Base-by-base conservation (phyloP, 805 yeast genomes). In the Candida tallmaniae region DNA sequence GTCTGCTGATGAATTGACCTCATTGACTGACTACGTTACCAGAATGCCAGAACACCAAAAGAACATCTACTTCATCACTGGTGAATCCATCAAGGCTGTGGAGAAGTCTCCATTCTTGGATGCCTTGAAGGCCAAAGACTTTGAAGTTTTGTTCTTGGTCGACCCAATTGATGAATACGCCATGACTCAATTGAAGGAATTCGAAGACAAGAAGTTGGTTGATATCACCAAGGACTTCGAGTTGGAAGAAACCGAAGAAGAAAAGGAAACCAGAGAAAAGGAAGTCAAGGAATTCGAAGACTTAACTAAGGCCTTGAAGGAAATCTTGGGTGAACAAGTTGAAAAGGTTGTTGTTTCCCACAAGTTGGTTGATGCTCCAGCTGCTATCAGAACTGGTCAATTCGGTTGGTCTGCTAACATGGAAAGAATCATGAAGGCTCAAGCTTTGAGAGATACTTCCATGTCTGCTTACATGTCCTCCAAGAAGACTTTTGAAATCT, bases 351-450 rank as follows among this genome's bases (percentile, higher is more conserved):
- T 89, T 62, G 96, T 93, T 48, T 88, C 97, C 48, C 94, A 90
- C 75, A 88, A 87, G 73, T 80, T 93, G 62, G 87, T 89, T 56
- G 97, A 89, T 61, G 89, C 97, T 40, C 99, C 99, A 68, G 98
- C 98, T 67, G 98, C 98, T 54, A 93, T 93, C 66, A 88, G 98
- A 80, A 93, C 98, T 52, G 97, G 97, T 53, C 97, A 93, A 76
- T 93, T 93, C 68, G 98, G 99, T 68, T 93, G 99, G 99, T 93
- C 98, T 52, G 99, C 99, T 60, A 93, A 93, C 79, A 93, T 93
- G 98, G 99, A 93, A 78, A 90, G 98, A 83, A 93, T 93, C 79
- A 93, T 93, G 99, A 93, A 93, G 79, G 98, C 98, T 45, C 99
- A 93, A 78, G 98, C 99, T 55, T 76, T 93, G 59, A 88, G 97